These are phyloP conservation scores for Coprinopsis cinerea DNA, from an alignment of 768 basidiomycete genomes.

Conservation along the genomic window DNA sequence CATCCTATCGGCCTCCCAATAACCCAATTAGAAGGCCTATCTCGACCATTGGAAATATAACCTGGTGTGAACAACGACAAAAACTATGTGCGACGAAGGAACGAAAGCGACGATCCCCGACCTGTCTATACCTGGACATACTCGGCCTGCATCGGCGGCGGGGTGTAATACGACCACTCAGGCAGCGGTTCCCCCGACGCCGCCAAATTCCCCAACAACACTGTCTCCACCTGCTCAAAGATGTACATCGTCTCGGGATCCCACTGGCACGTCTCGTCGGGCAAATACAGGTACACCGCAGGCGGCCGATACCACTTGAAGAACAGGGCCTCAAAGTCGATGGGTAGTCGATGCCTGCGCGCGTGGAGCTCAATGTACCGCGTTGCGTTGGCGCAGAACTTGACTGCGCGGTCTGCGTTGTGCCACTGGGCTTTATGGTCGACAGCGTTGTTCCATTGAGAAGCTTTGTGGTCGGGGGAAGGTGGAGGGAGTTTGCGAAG, in stretches of 20 bases:
- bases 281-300: not conserved
- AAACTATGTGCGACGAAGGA: no score
- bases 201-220: not conserved
- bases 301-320: conserved; percentile 6
- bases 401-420: conserved; percentile 4
- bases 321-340: conserved; percentile 6
- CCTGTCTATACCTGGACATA: no score
- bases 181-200: no score
- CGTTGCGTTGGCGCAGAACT: not conserved
- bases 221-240: no score
- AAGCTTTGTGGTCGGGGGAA: conserved; percentile 1
- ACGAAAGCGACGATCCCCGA: no score
- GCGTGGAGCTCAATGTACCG: conserved; percentile 8
- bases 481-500: conserved; percentile 2
- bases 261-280: not conserved
- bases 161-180: no score
- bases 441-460: not conserved
- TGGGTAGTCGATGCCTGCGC: not conserved
- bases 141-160: no score
- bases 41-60: no score
- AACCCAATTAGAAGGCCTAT: not conserved
- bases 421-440: not conserved
- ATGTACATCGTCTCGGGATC: not conserved
- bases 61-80: no score
- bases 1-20: not conserved